phyloP scores from a whole-genome alignment of 805 yeast species.

The Sugiyamaella chiloensis region DNA sequence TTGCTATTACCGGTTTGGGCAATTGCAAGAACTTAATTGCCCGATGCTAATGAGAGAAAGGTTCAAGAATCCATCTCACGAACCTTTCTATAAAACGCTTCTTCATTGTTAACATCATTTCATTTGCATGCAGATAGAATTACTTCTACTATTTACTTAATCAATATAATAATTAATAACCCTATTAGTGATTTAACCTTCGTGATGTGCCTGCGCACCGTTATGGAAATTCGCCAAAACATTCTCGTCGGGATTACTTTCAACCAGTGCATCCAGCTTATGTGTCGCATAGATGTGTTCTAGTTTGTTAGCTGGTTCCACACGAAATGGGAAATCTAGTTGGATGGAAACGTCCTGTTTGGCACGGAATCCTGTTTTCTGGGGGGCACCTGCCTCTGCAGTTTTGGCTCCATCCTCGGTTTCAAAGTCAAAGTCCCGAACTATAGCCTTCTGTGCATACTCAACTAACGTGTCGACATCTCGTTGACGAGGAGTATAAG shows the following conservation, averaged over 20 bases:
- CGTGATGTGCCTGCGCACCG: no score
- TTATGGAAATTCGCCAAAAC: slow-evolving; percentile 40
- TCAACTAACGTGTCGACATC: slow-evolving; percentile 1
- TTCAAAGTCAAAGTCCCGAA: slow-evolving; percentile 1
- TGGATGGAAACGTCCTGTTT: slow-evolving; percentile 34
- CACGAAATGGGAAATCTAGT: slow-evolving; percentile 33
- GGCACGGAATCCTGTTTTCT: slow-evolving; percentile 31
- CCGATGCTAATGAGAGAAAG: no score
- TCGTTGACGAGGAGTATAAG: slow-evolving; percentile 6
- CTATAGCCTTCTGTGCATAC: slow-evolving; percentile 4
- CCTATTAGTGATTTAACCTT: no score
- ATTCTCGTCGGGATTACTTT: slow-evolving; percentile 24
- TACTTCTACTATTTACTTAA: no score
- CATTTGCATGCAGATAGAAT: no score
- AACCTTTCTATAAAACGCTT: no score
- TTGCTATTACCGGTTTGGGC: no score
- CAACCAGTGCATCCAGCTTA: slow-evolving; percentile 25
- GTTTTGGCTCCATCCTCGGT: slow-evolving; percentile 8
- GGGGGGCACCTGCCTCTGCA: slow-evolving; percentile 21
- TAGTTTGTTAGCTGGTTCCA: slow-evolving; percentile 29
- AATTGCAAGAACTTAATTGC: no score
- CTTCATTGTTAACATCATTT: no score
- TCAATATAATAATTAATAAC: no score
- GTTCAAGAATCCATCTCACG: no score
- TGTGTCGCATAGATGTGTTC: slow-evolving; percentile 27